phyloP scores from a whole-genome alignment of 257 asterid genomes.

The Nicotiana tomentosiformis region DNA sequence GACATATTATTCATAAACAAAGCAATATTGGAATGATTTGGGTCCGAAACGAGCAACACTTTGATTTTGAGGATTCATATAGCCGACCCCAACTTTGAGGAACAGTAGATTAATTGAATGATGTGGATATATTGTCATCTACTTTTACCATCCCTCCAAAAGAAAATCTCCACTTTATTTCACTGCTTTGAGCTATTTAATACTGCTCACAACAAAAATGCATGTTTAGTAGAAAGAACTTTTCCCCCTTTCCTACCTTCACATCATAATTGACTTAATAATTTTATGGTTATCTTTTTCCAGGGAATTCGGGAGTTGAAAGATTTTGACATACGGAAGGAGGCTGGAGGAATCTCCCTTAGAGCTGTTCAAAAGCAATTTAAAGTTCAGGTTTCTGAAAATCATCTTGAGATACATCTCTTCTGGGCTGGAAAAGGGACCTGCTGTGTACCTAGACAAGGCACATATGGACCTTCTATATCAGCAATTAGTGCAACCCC shows the following conservation, averaged over 20 bases:
- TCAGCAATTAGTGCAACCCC: conserved; percentile 76
- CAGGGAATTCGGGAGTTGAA: conserved; percentile 50
- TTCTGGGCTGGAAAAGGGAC: conserved; percentile 95
- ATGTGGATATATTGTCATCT: background rate
- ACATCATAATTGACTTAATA: background rate
- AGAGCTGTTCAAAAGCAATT: conserved; percentile 41
- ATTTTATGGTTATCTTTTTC: background rate
- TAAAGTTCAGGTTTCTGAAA: conserved; percentile 44
- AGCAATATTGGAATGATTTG: background rate
- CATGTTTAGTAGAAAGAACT: background rate
- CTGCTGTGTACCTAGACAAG: conserved; percentile 66
- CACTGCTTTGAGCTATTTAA: background rate
- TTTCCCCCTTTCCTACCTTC: background rate
- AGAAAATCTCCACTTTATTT: background rate
- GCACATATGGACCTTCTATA: conserved; percentile 66
- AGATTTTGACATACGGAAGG: conserved; percentile 63
- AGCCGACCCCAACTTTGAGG: background rate
- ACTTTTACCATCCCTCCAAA: background rate
- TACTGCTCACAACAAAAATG: background rate
- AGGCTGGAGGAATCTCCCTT: conserved; percentile 43
- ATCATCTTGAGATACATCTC: conserved; percentile 72
- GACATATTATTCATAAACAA: background rate
- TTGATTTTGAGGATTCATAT: background rate
- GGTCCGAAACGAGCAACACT: background rate
- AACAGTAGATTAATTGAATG: background rate